Base-by-base conservation (phyloP, 2,329 filamentous ascomycete genomes). In the Beauveria sp. region DNA sequence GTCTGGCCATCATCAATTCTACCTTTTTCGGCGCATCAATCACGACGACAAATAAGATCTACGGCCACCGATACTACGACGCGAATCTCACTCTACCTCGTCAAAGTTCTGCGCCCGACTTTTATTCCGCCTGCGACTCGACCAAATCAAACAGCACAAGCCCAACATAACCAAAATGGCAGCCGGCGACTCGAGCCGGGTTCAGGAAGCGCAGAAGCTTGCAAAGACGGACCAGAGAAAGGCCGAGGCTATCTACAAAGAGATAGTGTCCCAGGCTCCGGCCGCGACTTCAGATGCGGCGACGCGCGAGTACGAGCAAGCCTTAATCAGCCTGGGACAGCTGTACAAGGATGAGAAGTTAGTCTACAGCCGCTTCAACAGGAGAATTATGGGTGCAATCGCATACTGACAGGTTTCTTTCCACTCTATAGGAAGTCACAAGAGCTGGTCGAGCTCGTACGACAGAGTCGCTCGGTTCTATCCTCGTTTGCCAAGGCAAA, bases 401-500 rank as follows among this genome's bases (percentile, higher is more conserved):
- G 10, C 22, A 63, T 66, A 62, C 72, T 76, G 60, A 77, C 65
- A 62, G 57, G 5, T 16, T 7, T 0, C 5, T 58, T 20, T 50
- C 7, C 14, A 28, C 45, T 60, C 40, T 47, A 46, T 65, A 92
- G 88, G 77, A 90, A 90, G 74, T 81, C 88, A 69, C 82, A 95
- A 72, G 90, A 96, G 70, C 86, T 99, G 63, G 91, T 96, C 65
- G 87, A 92, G 70, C 84, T 99, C 67, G 88, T 99, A 70, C 93
- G 89, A 72, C 90, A 91, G 74, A 96, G 92, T 76, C 86, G 93
- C 72, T 89, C 90, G 66, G 90, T 95, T 50, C 86, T 99, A 66
- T 97, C 93, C 62, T 95, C 91, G 66, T 98, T 99, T 75, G 95
- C 95, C 66, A 97, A 98, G 82, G 95, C 96, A 65, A 99, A 99